Conservation (phyloP, 2,329 filamentous ascomycete genomes). For the Mollisiaceae sp. region DNA sequence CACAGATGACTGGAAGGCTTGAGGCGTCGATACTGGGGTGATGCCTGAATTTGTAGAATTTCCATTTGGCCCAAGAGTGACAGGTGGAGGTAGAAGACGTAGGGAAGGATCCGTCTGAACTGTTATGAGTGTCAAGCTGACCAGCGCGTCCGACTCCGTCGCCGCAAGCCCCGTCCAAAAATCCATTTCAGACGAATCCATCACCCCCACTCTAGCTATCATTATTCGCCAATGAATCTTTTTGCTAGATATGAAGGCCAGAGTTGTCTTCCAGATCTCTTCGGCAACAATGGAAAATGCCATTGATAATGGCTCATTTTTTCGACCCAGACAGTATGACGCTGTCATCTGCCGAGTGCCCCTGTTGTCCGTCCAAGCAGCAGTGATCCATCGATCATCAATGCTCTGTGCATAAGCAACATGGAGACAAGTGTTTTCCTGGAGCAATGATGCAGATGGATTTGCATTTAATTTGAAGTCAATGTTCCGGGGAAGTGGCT, state of each 20-base stretch:
- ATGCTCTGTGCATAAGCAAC: conserved; percentile 78
- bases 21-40: conserved; percentile 73
- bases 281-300: conserved; percentile 67
- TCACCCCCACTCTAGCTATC: conserved; percentile 71
- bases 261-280: conserved; percentile 80
- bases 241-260: conserved; percentile 71
- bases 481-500: conserved; percentile 70
- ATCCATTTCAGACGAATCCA: conserved; percentile 69
- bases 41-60: conserved; percentile 49
- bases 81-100: conserved; percentile 62
- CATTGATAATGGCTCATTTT: conserved; percentile 56
- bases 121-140: conserved; percentile 64
- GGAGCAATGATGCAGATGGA: conserved; percentile 74
- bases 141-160: conserved; percentile 54
- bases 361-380: conserved; percentile 80
- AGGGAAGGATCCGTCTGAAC: conserved; percentile 70
- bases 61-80: conserved; percentile 52
- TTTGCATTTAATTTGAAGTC: conserved; percentile 74
- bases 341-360: conserved; percentile 75
- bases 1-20: conserved; percentile 51
- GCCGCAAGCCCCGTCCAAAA: conserved; percentile 60
- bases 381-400: conserved; percentile 78
- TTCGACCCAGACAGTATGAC: conserved; percentile 72
- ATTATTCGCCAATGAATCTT: conserved; percentile 80
- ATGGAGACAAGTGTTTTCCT: conserved; percentile 82